These are phyloP conservation scores for Chromera velia DNA, from an alignment of 73 alveolate species.

Conservation along the genomic window DNA sequence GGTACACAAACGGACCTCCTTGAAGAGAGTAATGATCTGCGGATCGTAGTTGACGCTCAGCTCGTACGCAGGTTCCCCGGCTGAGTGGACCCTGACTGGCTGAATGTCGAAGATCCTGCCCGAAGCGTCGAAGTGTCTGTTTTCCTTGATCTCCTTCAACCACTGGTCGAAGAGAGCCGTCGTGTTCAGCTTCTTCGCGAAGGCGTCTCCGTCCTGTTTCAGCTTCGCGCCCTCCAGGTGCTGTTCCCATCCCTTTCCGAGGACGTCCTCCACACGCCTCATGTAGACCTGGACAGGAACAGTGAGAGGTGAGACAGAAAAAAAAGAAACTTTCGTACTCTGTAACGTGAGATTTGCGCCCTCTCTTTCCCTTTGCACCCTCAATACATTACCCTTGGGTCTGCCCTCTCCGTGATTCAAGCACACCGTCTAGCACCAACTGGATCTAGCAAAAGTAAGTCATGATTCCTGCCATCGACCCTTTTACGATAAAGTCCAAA, in stretches of 20 bases:
- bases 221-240: conserved; percentile 75
- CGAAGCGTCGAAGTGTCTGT: conserved; percentile 41
- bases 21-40: conserved; percentile 72
- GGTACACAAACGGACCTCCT: conserved; percentile 78
- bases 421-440: too few species aligned
- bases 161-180: conserved; percentile 48
- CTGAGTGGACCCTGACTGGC: conserved; percentile 11
- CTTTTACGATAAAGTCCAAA: too few species aligned
- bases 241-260: conserved; percentile 85
- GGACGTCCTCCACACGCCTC: conserved; percentile 60
- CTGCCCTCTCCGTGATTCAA: too few species aligned
- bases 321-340: too few species aligned
- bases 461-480: too few species aligned
- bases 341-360: too few species aligned
- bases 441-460: too few species aligned
- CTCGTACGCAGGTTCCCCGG: conserved; percentile 57
- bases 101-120: conserved; percentile 54
- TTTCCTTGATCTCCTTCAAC: conserved; percentile 50
- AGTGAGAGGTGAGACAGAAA: too few species aligned
- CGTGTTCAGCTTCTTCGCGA: conserved; percentile 57
- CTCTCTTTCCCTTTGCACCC: too few species aligned
- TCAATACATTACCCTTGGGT: too few species aligned
- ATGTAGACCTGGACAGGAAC: not conserved
- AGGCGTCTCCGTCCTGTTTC: conserved; percentile 75
- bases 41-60: conserved; percentile 81